Evolutionary conservation across 169 alveolate genomes (phyloP).

Genomic region (Eimeria acervulina): DNA sequence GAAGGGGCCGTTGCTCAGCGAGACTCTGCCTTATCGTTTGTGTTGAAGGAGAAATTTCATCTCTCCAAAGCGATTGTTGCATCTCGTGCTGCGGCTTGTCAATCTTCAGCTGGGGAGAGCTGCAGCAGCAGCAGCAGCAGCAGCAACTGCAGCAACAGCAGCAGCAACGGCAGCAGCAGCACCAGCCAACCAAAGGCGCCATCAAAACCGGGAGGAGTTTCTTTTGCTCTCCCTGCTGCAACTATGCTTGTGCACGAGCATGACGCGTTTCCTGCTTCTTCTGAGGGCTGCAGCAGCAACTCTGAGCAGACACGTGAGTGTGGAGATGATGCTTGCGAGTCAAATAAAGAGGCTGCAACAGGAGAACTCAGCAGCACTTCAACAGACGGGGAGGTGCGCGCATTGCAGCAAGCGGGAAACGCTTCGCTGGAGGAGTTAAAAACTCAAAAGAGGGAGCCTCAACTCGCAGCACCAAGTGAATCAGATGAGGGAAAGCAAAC

Average conservation of each 20-base stretch:
- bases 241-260: background rate
- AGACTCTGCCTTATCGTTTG: slow-evolving; percentile 47
- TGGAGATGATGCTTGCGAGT: background rate
- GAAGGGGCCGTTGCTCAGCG: slow-evolving; percentile 57
- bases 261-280: background rate
- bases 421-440: background rate
- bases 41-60: slow-evolving; percentile 45
- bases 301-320: background rate
- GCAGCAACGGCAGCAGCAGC: too few species aligned
- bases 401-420: background rate
- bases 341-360: background rate
- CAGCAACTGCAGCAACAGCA: background rate
- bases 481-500: too few species aligned
- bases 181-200: background rate
- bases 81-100: slow-evolving; percentile 13
- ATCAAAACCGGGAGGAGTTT: background rate
- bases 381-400: background rate
- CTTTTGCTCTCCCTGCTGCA: background rate
- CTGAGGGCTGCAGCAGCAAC: background rate
- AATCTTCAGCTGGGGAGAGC: background rate
- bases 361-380: background rate
- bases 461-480: too few species aligned
- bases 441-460: background rate
- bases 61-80: slow-evolving; percentile 38
- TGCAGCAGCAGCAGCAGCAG: background rate